phyloP scores from a whole-genome alignment of 805 yeast genomes.

The Metschnikowia cerradonensis region DNA sequence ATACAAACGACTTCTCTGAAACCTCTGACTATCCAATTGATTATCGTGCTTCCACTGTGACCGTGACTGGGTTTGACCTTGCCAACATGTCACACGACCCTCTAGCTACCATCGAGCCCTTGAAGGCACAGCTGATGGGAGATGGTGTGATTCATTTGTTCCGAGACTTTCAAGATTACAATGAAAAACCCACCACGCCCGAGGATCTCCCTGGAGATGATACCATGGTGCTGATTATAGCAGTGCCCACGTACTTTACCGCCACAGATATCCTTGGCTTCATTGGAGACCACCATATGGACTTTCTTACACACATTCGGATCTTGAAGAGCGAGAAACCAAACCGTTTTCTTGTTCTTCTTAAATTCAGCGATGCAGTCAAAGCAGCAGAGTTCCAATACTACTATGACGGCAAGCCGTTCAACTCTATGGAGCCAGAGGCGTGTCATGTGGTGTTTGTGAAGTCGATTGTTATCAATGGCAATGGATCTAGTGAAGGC shows the following conservation, averaged over 20 bases:
- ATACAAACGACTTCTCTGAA: neutral
- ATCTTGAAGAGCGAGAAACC: conserved; percentile 62
- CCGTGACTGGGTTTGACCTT: conserved; percentile 18
- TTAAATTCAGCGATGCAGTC: conserved; percentile 61
- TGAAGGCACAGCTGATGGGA: conserved; percentile 64
- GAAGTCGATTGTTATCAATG: conserved; percentile 49
- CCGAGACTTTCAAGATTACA: conserved; percentile 40
- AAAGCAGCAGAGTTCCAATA: conserved; percentile 63
- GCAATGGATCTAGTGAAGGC: conserved; percentile 10
- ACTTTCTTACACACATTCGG: conserved; percentile 64
- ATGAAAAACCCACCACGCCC: neutral
- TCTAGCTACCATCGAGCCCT: conserved; percentile 34
- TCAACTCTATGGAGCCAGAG: conserved; percentile 88
- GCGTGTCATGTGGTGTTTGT: conserved; percentile 72
- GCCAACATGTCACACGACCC: conserved; percentile 7
- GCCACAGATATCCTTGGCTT: conserved; percentile 81
- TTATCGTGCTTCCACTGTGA: conserved; percentile 30
- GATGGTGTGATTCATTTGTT: conserved; percentile 69
- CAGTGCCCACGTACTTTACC: conserved; percentile 83
- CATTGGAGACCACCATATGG: conserved; percentile 59
- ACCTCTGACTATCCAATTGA: conserved; percentile 16
- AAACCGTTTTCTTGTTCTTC: conserved; percentile 68
- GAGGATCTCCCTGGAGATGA: conserved; percentile 42
- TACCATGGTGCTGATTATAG: conserved; percentile 73
- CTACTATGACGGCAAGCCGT: conserved; percentile 64